These are phyloP conservation scores for Eucalyptus paniculata DNA, from an alignment of 345 rosid genomes.

Conservation along the genomic window DNA sequence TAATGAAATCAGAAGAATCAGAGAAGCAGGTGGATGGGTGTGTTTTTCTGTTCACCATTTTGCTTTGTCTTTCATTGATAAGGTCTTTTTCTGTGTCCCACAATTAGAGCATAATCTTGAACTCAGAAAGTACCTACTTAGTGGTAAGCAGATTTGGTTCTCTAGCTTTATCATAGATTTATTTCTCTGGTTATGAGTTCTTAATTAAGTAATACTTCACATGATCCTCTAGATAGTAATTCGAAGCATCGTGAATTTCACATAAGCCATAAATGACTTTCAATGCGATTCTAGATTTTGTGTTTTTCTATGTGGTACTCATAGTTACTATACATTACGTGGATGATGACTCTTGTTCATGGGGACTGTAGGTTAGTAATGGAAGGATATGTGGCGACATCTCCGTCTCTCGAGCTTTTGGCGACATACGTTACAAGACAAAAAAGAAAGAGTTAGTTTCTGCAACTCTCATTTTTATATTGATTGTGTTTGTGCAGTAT, in stretches of 20 bases:
- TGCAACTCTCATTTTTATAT: not conserved
- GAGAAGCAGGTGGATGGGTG: constrained; percentile 99
- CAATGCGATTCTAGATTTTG: not conserved
- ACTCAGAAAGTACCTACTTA: not conserved
- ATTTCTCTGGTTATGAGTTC: not conserved
- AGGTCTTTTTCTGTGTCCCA: not conserved
- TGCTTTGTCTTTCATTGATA: not conserved
- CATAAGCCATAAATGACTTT: not conserved
- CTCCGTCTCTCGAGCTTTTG: constrained; percentile 93
- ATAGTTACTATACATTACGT: not conserved
- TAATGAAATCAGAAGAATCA: constrained; percentile 71
- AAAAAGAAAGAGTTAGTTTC: constrained; percentile 68
- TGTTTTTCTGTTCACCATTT: constrained; percentile 32
- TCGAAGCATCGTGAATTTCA: not conserved
- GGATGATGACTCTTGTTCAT: not conserved
- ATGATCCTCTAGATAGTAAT: not conserved
- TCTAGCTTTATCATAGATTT: not conserved
- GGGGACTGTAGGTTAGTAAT: constrained; percentile 44
- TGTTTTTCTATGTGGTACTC: not conserved
- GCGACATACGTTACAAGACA: constrained; percentile 81
- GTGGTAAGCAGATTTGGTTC: not conserved
- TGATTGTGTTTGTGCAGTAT: not conserved
- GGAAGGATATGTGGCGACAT: constrained; percentile 96
- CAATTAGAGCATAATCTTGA: not conserved
- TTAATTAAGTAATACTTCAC: not conserved